A percentile compares a stretch with the other conserved stretches of the same genome.
phyloP scores from a whole-genome alignment of 129 eudicot genomes.

The Kitagawia praeruptora region DNA sequence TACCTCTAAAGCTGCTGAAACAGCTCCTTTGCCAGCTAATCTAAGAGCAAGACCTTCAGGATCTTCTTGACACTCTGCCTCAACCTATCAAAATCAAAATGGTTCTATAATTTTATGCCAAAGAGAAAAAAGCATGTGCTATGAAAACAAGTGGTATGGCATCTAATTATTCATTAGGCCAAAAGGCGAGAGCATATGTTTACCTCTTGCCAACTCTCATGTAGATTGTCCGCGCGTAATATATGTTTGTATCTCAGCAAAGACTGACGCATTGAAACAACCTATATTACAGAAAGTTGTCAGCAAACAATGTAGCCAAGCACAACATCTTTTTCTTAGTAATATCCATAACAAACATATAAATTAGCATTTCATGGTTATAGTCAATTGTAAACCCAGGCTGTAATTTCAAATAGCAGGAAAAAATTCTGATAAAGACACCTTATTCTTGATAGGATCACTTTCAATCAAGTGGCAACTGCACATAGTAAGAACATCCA shows the following conservation, averaged over 20 bases:
- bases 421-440: constrained; percentile 14
- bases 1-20: constrained; percentile 93
- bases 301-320: background rate
- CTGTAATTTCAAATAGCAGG: background rate
- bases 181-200: too few species aligned
- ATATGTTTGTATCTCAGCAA: constrained; percentile 81
- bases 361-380: background rate
- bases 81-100: constrained; percentile 48
- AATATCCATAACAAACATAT: background rate
- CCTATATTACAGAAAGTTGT: constrained; percentile 31
- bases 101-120: background rate
- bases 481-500: constrained; percentile 98
- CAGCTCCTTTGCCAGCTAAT: constrained; percentile 96
- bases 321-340: background rate
- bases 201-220: constrained; percentile 98
- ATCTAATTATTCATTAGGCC: background rate
- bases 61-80: constrained; percentile 85
- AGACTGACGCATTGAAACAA: constrained; percentile 73
- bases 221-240: constrained; percentile 74
- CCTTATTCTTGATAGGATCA: constrained; percentile 70
- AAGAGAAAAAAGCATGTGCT: background rate
- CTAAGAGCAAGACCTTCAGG: constrained; percentile 96
- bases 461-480: constrained; percentile 76
- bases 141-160: background rate
- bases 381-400: background rate